A percentile compares a stretch with the other conserved stretches of the same genome.
phyloP scores from a whole-genome alignment of 2,329 filamentous ascomycete genomes.

The Apiospora rasikravindrae region DNA sequence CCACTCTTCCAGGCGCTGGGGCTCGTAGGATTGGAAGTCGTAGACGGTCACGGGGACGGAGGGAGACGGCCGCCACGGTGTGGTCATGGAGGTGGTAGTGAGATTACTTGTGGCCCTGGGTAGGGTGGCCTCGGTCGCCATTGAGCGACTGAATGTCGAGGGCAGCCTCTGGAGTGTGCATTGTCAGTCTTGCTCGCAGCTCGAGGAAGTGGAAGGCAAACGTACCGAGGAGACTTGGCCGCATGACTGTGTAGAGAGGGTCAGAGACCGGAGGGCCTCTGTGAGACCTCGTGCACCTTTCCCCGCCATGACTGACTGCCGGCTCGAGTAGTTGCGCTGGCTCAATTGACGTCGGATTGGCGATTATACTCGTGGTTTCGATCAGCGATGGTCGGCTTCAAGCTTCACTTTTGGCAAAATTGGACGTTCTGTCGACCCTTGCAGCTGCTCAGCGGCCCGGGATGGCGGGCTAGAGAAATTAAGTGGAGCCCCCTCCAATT shows the following conservation, averaged over 20 bases:
- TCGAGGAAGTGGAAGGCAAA: neutral
- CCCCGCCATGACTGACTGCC: constrained; percentile 47
- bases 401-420: constrained; percentile 14
- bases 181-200: constrained; percentile 5
- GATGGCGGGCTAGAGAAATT: constrained; percentile 5
- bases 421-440: neutral
- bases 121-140: constrained; percentile 59
- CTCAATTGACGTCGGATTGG: neutral
- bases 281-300: constrained; percentile 55
- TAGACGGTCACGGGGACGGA: constrained; percentile 86
- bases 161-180: constrained; percentile 34
- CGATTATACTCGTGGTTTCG: neutral
- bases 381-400: neutral
- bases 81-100: constrained; percentile 41
- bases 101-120: constrained; percentile 44
- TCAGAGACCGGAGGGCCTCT: constrained; percentile 58
- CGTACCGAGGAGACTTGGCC: constrained; percentile 41
- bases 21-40: constrained; percentile 88
- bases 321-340: constrained; percentile 3
- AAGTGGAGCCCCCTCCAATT: neutral
- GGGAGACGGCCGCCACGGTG: constrained; percentile 55
- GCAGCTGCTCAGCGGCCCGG: constrained; percentile 14
- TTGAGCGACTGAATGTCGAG: constrained; percentile 54
- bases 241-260: constrained; percentile 51
- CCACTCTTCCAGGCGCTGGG: constrained; percentile 77